Conservation (phyloP, 208 protist genomes). For the Trichomonas gallinae region DNA sequence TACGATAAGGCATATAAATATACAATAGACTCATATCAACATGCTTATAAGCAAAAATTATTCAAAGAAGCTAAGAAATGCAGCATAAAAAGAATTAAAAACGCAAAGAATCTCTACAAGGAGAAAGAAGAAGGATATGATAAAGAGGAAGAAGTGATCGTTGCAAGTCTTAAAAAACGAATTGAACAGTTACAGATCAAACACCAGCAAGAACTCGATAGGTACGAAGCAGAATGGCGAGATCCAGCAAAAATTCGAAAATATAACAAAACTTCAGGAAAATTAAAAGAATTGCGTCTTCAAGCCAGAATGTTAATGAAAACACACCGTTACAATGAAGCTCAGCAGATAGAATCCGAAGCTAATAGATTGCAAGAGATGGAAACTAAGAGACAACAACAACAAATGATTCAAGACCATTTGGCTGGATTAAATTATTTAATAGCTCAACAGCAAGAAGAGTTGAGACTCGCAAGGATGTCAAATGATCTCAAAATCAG, state of each 20-base stretch:
- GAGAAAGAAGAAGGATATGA: neutral
- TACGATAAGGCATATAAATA: neutral
- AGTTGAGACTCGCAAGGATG: neutral
- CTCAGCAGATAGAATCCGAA: neutral
- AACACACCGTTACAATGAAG: neutral
- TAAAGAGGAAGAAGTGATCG: neutral
- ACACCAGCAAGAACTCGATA: neutral
- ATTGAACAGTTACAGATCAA: neutral
- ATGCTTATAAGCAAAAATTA: neutral
- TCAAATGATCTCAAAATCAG: neutral
- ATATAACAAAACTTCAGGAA: neutral
- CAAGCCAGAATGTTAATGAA: neutral
- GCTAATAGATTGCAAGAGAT: neutral
- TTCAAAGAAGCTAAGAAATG: neutral
- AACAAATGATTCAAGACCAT: neutral
- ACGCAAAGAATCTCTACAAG: neutral
- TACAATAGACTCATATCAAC: neutral
- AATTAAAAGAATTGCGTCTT: neutral
- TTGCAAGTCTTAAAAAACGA: neutral
- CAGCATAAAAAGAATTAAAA: neutral
- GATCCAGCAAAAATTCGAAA: neutral
- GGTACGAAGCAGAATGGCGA: neutral
- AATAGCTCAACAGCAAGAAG: neutral
- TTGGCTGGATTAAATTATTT: neutral
- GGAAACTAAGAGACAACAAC: neutral